Conservation (phyloP, 2,329 filamentous ascomycete genomes). For the Eutypa lata region DNA sequence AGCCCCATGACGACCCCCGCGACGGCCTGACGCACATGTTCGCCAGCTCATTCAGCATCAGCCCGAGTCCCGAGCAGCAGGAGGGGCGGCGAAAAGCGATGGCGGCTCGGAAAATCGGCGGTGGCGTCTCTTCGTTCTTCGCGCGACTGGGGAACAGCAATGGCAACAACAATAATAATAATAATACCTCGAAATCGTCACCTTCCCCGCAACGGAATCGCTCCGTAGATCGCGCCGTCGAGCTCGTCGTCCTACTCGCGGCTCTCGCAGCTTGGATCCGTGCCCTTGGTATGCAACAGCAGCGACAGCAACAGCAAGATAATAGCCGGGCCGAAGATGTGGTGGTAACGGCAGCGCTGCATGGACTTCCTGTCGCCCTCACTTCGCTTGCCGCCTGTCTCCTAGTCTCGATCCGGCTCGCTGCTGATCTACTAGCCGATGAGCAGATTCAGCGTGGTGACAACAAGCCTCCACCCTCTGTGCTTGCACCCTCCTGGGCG, state of each 20-base stretch:
- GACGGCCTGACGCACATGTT: conserved; percentile 30
- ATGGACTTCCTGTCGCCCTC: conserved; percentile 23
- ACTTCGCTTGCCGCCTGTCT: conserved; percentile 24
- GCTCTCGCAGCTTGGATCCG: conserved; percentile 25
- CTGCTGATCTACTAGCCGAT: conserved; percentile 27
- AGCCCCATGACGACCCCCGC: conserved; percentile 27
- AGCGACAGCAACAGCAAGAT: background rate
- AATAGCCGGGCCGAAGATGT: background rate
- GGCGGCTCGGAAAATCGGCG: conserved; percentile 4
- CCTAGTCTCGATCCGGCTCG: conserved; percentile 27
- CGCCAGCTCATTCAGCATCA: conserved; percentile 29
- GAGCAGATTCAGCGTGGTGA: conserved; percentile 15
- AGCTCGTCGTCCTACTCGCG: conserved; percentile 22
- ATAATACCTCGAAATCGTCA: too few species aligned
- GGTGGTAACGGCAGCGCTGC: conserved; percentile 2
- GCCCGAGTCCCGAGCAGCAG: conserved; percentile 25
- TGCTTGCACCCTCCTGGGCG: conserved; percentile 21
- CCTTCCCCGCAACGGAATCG: background rate
- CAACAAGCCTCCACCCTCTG: conserved; percentile 6
- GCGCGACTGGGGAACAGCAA: background rate
- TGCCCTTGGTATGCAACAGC: conserved; percentile 21
- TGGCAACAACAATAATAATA: too few species aligned
- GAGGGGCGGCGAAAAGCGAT: background rate
- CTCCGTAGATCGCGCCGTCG: conserved; percentile 17
- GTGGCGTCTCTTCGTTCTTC: conserved; percentile 1